Evolutionary conservation across 192 early-diverging fungal genomes (phyloP).

Genomic region (Coemansia sp.): DNA sequence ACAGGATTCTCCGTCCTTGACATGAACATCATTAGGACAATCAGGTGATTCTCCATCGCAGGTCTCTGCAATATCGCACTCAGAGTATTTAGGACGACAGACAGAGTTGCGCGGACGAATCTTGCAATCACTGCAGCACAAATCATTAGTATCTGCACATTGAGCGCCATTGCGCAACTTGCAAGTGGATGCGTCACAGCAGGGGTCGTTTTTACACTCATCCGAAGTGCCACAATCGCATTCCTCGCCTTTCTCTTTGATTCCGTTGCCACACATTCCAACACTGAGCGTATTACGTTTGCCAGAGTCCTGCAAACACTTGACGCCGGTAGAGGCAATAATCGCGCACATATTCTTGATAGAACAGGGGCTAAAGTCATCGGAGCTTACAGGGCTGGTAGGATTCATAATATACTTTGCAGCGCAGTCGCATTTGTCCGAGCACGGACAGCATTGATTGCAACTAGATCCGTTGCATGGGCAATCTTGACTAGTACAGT

Average conservation of each 20-base stretch:
- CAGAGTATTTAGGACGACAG: slow-evolving; percentile 72
- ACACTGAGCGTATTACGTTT: slow-evolving; percentile 38
- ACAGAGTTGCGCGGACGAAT: slow-evolving; percentile 57
- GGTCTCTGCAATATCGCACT: slow-evolving; percentile 77
- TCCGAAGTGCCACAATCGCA: slow-evolving; percentile 82
- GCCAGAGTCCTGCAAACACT: slow-evolving; percentile 53
- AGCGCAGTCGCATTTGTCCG: slow-evolving; percentile 63
- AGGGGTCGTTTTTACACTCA: slow-evolving; percentile 72
- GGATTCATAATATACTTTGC: slow-evolving; percentile 76
- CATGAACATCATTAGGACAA: slow-evolving; percentile 70
- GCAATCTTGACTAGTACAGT: slow-evolving; percentile 74
- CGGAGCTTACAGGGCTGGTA: slow-evolving; percentile 60
- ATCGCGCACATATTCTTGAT: slow-evolving; percentile 58
- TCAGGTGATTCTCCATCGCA: slow-evolving; percentile 70
- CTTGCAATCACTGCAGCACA: slow-evolving; percentile 77
- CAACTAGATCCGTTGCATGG: slow-evolving; percentile 51
- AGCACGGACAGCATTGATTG: slow-evolving; percentile 71
- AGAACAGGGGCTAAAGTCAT: slow-evolving; percentile 69
- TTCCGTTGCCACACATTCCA: slow-evolving; percentile 92
- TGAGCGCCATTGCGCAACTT: slow-evolving; percentile 70
- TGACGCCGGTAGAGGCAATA: slow-evolving; percentile 16
- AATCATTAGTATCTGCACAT: slow-evolving; percentile 81
- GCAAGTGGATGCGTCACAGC: slow-evolving; percentile 82
- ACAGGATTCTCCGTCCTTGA: slow-evolving; percentile 70
- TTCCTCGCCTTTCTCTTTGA: slow-evolving; percentile 84